Evolutionary conservation across 2,329 filamentous ascomycete genomes (phyloP), one percentile per base, ranked within the genome.

Genomic region (Hypoxylon sp.): DNA sequence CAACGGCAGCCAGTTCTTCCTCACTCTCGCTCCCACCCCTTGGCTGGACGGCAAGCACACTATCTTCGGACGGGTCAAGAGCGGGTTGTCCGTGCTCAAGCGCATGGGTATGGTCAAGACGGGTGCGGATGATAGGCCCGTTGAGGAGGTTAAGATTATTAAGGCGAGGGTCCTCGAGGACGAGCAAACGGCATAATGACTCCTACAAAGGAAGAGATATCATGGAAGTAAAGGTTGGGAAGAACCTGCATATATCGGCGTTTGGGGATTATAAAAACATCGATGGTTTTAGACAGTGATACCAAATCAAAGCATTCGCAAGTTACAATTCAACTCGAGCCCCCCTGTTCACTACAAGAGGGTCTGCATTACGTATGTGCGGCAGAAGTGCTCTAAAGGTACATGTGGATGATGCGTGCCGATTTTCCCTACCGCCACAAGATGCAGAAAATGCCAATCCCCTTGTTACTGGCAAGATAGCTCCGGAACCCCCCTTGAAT

Each of bases 11-110:
- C 96, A 98, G 80, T 99, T 98, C 80, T 98, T 98, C 77, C 89
- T 99, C 71, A 98, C 96, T 0, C 84, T 98, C 32, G 95, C 93
- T 6, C 95, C 95, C 3, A 95, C 96, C 14, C 96, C 96, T 0
- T 98, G 95, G 95, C 81, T 99, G 64, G 96, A 99, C 79, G 93
- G 94, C 20, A 97, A 97, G 79, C 95, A 99, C 78, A 97, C 94
- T 9, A 96, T 99, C 71, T 99, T 99, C 76, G 96, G 96, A 0
- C 83, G 95, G 56, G 93, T 99, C 38, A 94, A 91, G 81, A 87
- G 80, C 57, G 96, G 96, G 0, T 88, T 98, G 85, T 83, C 86
- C 60, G 84, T 95, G n/a, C 89, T 98, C 26, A 90, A 93, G 82
- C 86, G 93, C 70, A 92, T 99, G 87, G 96, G 94, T 0, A 77